phyloP scores from a whole-genome alignment of 805 yeast species.

The Teunomyces atbi region DNA sequence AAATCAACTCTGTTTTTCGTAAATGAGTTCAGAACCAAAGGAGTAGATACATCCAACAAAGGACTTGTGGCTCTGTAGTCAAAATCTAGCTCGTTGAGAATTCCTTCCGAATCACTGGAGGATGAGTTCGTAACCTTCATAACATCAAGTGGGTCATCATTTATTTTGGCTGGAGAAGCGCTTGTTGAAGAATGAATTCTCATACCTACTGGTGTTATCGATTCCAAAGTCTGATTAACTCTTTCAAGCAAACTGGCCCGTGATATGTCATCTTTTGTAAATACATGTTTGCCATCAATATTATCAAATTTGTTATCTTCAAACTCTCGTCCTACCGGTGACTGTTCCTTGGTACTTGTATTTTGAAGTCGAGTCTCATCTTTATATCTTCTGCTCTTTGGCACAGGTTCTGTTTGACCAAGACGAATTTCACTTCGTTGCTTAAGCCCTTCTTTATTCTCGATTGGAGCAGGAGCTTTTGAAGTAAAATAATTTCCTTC shows the following conservation, averaged over 20 bases:
- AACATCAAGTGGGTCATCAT: neutral
- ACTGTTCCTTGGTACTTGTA: neutral
- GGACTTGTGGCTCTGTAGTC: conserved; percentile 9
- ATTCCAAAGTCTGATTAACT: conserved; percentile 12
- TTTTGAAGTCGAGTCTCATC: neutral
- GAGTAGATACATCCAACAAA: conserved; percentile 10
- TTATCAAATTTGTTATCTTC: conserved; percentile 8
- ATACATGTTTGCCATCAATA: conserved; percentile 6
- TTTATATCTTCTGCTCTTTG: no score
- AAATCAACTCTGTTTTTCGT: neutral
- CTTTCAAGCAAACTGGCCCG: conserved; percentile 13
- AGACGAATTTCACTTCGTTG: no score
- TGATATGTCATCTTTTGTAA: conserved; percentile 7
- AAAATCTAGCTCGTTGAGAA: conserved; percentile 8
- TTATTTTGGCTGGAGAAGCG: neutral
- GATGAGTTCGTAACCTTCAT: conserved; percentile 3
- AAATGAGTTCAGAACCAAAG: neutral
- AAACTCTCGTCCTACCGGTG: neutral
- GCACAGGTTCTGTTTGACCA: no score
- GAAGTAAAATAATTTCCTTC: neutral
- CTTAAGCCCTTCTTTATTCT: neutral
- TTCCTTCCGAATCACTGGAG: conserved; percentile 10
- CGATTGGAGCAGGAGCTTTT: neutral
- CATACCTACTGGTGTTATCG: conserved; percentile 5
- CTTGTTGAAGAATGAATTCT: neutral